Base-by-base conservation (phyloP, 2,329 filamentous ascomycete genomes). In the Fusarium continuum region DNA sequence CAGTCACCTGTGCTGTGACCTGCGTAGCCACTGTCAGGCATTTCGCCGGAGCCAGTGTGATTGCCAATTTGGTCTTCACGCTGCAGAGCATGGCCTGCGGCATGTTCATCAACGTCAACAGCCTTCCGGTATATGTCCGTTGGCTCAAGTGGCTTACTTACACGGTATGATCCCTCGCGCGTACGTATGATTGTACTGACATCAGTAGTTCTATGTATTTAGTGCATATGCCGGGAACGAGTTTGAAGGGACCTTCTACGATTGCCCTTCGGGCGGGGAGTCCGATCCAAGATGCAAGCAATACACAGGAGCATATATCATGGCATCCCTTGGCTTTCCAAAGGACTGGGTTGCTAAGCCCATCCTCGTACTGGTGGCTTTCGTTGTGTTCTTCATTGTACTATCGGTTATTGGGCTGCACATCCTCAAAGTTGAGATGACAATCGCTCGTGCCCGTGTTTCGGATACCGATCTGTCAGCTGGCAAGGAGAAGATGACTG, bases 31-130 rank as follows among this genome's bases (percentile, higher is more conserved):
- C 89, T 0, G 84, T 85, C 1, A 79, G 91, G 39, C 82, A 88
- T 61, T 93, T 93, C 70, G 83, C 90, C 0, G 86, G 86, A 0
- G 90, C 90, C 1, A 90, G 87, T 68, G 72, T 93, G 20, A 87
- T 92, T 40, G 89, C 86, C 9, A 93, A 93, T 66, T 75, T 93
- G 41, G 84, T 82, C 0, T 93, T 88, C 66, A 93, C 91, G 0
- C 64, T 93, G 17, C 91, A 93, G 70, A 89, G 85, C 3, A 86
- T 92, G 78, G 87, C 87, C 0, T 92, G 90, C 62, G 91, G 91
- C 2, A 92, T 89, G 73, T 93, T 93, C 64, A 86, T 93, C 13
- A 90, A 93, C 72, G 82, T 83, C 10, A 86, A 91, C 48, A 86
- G 88, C 6, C 90, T 93, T 4, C 89, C 91, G 0, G 80, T 93